Evolutionary conservation across 768 basidiomycete genomes (phyloP).

Genomic region (Leccinellum rugosiceps): DNA sequence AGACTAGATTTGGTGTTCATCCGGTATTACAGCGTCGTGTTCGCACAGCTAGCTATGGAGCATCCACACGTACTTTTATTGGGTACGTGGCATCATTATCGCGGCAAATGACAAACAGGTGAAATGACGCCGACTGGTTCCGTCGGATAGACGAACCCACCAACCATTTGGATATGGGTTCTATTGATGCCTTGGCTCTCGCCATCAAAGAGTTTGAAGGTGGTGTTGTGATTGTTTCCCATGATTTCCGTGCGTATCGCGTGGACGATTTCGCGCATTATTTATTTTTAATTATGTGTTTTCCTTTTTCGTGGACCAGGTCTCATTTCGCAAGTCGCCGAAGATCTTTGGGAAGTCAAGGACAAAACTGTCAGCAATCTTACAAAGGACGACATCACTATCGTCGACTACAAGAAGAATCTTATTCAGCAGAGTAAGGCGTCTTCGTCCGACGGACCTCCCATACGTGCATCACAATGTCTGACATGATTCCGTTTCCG

Average conservation of each 20-base stretch:
- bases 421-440: slow-evolving; percentile 74
- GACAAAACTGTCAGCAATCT: slow-evolving; percentile 90
- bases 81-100: slow-evolving; percentile 41
- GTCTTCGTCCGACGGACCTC: neutral
- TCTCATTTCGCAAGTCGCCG: slow-evolving; percentile 95
- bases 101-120: slow-evolving; percentile 3
- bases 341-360: slow-evolving; percentile 99
- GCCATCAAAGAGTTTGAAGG: slow-evolving; percentile 98
- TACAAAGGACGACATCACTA: slow-evolving; percentile 86
- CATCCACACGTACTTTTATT: slow-evolving; percentile 92
- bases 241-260: slow-evolving; percentile 87
- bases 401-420: slow-evolving; percentile 90
- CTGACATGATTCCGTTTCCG: slow-evolving; percentile 6
- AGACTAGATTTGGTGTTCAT: slow-evolving; percentile 11
- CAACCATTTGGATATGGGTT: slow-evolving; percentile 97
- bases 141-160: slow-evolving; percentile 77
- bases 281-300: slow-evolving; percentile 8
- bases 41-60: slow-evolving; percentile 96
- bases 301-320: slow-evolving; percentile 41
- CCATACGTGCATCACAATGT: neutral
- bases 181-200: slow-evolving; percentile 91
- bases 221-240: slow-evolving; percentile 98
- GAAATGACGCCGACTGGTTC: neutral
- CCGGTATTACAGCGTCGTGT: slow-evolving; percentile 68
- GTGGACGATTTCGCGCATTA: neutral